Conservation (phyloP, 352 stramenopile species). For the Pythium phragmiticola region DNA sequence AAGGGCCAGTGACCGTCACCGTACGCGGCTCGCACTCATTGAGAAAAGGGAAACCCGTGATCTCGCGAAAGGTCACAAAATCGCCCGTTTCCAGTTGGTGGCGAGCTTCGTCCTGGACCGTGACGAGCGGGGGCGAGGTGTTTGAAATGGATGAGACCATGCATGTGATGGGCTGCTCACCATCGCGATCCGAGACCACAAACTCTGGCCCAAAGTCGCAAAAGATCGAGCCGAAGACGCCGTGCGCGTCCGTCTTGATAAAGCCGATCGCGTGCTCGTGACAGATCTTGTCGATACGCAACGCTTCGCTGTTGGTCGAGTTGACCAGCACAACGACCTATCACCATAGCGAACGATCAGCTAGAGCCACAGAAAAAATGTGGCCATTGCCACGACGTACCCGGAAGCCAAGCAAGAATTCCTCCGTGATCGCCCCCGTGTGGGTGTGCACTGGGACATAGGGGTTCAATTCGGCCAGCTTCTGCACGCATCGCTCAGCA, state of each 20-base stretch:
- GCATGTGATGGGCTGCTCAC: constrained; percentile 90
- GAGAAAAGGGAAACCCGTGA: constrained; percentile 91
- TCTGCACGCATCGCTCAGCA: constrained; percentile 80
- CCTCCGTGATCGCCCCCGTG: constrained; percentile 63
- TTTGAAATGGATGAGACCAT: constrained; percentile 94
- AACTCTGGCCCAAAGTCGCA: constrained; percentile 98
- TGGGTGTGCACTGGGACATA: constrained; percentile 91
- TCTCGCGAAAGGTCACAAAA: constrained; percentile 94
- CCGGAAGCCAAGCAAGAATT: constrained; percentile 68
- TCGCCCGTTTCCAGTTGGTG: constrained; percentile 97
- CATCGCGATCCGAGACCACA: constrained; percentile 92
- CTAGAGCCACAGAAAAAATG: neutral
- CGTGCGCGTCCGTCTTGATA: constrained; percentile 90
- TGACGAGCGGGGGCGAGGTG: constrained; percentile 85
- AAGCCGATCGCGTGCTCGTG: constrained; percentile 88
- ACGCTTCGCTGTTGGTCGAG: constrained; percentile 58
- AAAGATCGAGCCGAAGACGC: constrained; percentile 96
- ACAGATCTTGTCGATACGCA: constrained; percentile 83
- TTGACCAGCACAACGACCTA: constrained; percentile 88
- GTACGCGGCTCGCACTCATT: constrained; percentile 66
- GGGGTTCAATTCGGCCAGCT: constrained; percentile 96
- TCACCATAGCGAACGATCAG: neutral
- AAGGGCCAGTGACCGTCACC: constrained; percentile 89
- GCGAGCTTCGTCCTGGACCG: constrained; percentile 96
- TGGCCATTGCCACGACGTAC: constrained; percentile 34